Base-by-base conservation (phyloP, 179 eudicot genomes). In the Gypsophila paniculata region DNA sequence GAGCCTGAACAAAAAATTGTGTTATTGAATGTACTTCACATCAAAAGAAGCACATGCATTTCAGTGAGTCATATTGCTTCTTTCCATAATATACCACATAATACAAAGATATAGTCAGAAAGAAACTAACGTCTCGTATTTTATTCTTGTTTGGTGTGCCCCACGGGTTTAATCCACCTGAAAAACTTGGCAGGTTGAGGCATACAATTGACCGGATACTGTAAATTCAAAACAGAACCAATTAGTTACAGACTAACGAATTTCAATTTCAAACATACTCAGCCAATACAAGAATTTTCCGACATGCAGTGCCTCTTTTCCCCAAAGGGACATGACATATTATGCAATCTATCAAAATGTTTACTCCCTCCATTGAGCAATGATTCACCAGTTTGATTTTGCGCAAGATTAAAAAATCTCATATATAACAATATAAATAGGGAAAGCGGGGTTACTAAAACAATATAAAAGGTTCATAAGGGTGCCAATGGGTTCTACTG, bases 151-250 rank as follows among this genome's bases (percentile, higher is more conserved):
- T 87, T 23, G 99, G 99, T 42, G 87, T 91, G 75, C 99, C 99
- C 97, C 99, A 94, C 61, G 99, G 99, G 84, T 94, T 89, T 51
- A 94, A 75, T 79, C 99, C 99, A 58, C 99, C 99, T 26, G 97
- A 91, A 74, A 94, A 94, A 82, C 99, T 94, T 61, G 97, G 99
- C 85, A 94, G 82, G 84, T 94, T 94, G 10, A 94, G 96, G 88
- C 99, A 94, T 68, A 94, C 80, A 66, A 94, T 85, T 64, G 99
- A 94, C 84, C 94, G 84, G 84, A 94, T 91, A 84, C 99, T 94
- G 96, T 65, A 82, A 18, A 44, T 58, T 7, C 9, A 52, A 74
- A 42, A 70, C 71, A 25, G 9, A 68, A 38, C 29, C 58, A 1
- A 46, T 71, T 52, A 79, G 73, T 39, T 18, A 48, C 29, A 36